Percentiles rank a stretch among this genome's conserved stretches.
These are phyloP conservation scores for Candida qinlingensis DNA, from an alignment of 805 yeast genomes.

Conservation along the genomic window DNA sequence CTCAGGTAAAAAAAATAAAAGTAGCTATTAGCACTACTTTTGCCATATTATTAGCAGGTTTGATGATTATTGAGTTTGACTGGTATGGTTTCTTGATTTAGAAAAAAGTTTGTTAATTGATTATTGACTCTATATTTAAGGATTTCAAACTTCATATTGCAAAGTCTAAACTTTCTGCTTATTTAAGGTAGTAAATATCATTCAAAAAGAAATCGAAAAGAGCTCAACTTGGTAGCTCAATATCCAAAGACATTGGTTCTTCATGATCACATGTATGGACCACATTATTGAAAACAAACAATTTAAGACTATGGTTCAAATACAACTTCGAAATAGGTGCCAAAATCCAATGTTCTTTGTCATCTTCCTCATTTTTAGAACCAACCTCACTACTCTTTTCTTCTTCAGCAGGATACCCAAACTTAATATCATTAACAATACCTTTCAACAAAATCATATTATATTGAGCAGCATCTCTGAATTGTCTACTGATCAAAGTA, in stretches of 20 bases:
- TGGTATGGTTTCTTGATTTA: no score
- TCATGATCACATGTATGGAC: conserved; percentile 3
- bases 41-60: no score
- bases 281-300: conserved; percentile 1
- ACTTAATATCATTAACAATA: background rate
- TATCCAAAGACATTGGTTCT: conserved; percentile 1
- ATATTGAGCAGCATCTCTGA: background rate
- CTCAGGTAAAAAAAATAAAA: no score
- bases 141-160: no score
- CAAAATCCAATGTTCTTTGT: background rate
- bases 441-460: background rate
- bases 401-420: background rate
- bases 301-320: background rate
- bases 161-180: no score
- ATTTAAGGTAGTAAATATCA: no score
- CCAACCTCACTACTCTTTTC: background rate
- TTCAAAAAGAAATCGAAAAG: background rate
- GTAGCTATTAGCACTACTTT: no score
- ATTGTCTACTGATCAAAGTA: background rate
- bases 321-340: background rate
- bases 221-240: background rate
- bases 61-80: no score
- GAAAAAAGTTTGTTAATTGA: no score
- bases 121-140: no score
- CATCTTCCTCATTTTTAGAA: background rate